Evolutionary conservation across 1,284 basidiomycete species (phyloP).

Genomic region (Ustilago crameri): DNA sequence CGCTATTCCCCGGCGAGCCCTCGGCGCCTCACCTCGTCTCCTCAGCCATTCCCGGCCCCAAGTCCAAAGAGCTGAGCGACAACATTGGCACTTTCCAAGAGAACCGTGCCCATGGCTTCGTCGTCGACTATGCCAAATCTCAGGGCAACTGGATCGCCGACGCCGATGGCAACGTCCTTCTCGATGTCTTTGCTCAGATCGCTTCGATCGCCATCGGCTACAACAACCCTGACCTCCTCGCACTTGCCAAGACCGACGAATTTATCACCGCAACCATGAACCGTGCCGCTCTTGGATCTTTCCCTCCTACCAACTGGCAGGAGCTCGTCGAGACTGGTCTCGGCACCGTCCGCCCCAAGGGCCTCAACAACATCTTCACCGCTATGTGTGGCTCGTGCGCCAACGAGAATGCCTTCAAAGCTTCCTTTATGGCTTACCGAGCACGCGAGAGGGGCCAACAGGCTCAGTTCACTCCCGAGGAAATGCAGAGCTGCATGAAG

Average conservation of each 20-base stretch:
- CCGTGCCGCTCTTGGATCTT: constrained; percentile 72
- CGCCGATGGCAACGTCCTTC: constrained; percentile 72
- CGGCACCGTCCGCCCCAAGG: constrained; percentile 71
- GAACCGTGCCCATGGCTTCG: constrained; percentile 69
- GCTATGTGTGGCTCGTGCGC: constrained; percentile 68
- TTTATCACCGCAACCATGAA: constrained; percentile 70
- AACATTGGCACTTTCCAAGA: constrained; percentile 69
- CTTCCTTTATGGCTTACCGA: constrained; percentile 72
- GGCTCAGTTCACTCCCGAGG: constrained; percentile 29
- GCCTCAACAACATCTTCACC: constrained; percentile 70
- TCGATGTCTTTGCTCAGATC: constrained; percentile 73
- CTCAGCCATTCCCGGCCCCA: constrained; percentile 64
- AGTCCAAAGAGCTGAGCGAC: constrained; percentile 55
- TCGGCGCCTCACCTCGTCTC: constrained; percentile 51
- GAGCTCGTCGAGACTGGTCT: constrained; percentile 70
- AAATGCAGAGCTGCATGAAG: constrained; percentile 71
- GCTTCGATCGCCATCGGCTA: constrained; percentile 69
- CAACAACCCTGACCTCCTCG: constrained; percentile 70
- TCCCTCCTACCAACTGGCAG: constrained; percentile 71
- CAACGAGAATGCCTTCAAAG: constrained; percentile 72
- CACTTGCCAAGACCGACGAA: constrained; percentile 67
- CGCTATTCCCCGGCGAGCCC: constrained; percentile 64
- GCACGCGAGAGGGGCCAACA: constrained; percentile 68
- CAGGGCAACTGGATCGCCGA: constrained; percentile 71
- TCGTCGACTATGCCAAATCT: constrained; percentile 69